Conservation (phyloP, 768 basidiomycete species). For the Leccinum olivaceopallidum region DNA sequence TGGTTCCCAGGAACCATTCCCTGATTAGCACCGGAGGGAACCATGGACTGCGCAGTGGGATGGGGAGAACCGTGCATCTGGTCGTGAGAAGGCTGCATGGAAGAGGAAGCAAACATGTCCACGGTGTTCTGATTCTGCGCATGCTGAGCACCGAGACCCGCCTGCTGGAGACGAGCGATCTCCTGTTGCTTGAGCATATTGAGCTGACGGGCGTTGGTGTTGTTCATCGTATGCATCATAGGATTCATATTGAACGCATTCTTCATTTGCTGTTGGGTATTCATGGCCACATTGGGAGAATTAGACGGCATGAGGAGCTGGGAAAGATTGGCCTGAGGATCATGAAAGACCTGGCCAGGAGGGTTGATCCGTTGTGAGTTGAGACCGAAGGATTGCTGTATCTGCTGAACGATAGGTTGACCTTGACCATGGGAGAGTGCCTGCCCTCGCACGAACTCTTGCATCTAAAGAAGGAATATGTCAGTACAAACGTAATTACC, state of each 20-base stretch:
- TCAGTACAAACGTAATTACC: conserved; percentile 25
- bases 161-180: conserved; percentile 37
- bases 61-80: conserved; percentile 54
- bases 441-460: conserved; percentile 46
- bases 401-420: conserved; percentile 39
- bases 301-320: conserved; percentile 36
- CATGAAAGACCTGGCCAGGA: conserved; percentile 38
- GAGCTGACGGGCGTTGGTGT: conserved; percentile 35
- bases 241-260: conserved; percentile 31
- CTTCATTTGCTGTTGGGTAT: conserved; percentile 38
- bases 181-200: conserved; percentile 48
- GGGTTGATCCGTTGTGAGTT: conserved; percentile 38
- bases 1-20: conserved; percentile 23
- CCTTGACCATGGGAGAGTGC: conserved; percentile 41
- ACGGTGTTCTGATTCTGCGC: conserved; percentile 39
- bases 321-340: conserved; percentile 31
- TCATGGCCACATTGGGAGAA: conserved; percentile 41
- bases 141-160: conserved; percentile 32
- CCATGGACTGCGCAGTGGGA: conserved; percentile 27
- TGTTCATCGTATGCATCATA: conserved; percentile 39
- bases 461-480: conserved; percentile 38
- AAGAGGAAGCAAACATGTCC: conserved; percentile 52
- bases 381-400: conserved; percentile 45
- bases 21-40: conserved; percentile 20
- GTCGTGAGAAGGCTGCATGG: conserved; percentile 40